Evolutionary conservation across 108 stramenopile species (phyloP), one percentile per base, ranked within the genome.

Genomic region (Bacterosira constricta): DNA sequence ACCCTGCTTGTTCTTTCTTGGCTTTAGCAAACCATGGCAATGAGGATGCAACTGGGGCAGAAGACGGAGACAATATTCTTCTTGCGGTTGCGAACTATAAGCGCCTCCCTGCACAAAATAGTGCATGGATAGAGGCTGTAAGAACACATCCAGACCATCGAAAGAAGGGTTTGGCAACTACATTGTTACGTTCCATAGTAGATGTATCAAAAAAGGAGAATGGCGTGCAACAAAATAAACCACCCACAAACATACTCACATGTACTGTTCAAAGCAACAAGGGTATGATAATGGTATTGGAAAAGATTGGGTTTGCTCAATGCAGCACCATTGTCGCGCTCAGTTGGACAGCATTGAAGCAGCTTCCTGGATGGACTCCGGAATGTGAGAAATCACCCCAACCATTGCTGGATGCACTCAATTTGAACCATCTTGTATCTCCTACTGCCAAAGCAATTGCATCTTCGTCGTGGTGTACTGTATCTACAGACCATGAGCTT

Each of bases 101-200:
- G 29, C 74, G 79, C 12, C 69, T 80, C 6, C 67, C 54, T 20
- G 30, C 68, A 1, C 77, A 79, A 52, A 71, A 79, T 23, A 32
- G 38, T 49, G 79, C 57, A 8, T 80, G 79, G 79, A 70, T 80
- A 21, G 79, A 80, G 37, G 79, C 79, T 2, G 79, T 80, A 4
- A 38, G 79, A n/a, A 80, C 79, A 12, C 74, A 75, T 53, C 67
- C 79, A 11, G 5, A 52, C 39, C 51, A 75, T 63, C 79, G 73
- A 6, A 80, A 69, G 55, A 31, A 56, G 18, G 79, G 79, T 21
- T 35, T 80, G 36, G 79, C 79, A 39, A 46, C 73, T 1, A 69
- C 25, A 13, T 21, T 80, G 11, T 56, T 80, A 23, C 67, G 55
- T 13, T 26, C 53, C 2, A 39, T 80, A 6, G 27, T 75, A 6